Conservation (phyloP, 805 yeast species). For the Pichia nanzhaoensis region DNA sequence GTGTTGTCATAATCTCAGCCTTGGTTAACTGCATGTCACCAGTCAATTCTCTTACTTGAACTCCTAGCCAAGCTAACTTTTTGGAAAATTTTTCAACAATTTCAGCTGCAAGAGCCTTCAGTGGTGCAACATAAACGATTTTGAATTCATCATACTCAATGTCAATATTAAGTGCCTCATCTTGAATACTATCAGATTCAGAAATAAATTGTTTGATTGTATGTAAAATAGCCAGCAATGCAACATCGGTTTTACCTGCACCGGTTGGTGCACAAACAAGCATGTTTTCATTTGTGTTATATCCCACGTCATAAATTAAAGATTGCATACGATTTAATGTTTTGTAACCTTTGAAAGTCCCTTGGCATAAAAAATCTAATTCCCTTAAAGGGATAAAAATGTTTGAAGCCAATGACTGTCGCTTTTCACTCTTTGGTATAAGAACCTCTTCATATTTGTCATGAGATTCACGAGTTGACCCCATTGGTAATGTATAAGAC, state of each 20-base stretch:
- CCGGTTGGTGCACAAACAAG: constrained; percentile 96
- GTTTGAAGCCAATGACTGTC: constrained; percentile 35
- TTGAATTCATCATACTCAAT: constrained; percentile 82
- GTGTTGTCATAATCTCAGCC: constrained; percentile 74
- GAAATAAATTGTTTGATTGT: constrained; percentile 67
- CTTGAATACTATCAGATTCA: constrained; percentile 34
- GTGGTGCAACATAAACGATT: constrained; percentile 86
- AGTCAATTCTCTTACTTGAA: constrained; percentile 80
- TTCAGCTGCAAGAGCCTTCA: constrained; percentile 94
- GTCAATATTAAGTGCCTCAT: constrained; percentile 46
- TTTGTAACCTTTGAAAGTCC: constrained; percentile 75
- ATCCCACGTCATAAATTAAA: constrained; percentile 85
- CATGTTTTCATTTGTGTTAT: constrained; percentile 90
- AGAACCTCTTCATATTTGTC: constrained; percentile 64
- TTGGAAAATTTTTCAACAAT: constrained; percentile 83
- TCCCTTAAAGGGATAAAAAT: constrained; percentile 51
- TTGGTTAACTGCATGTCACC: constrained; percentile 93
- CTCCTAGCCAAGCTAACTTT: constrained; percentile 77
- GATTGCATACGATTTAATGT: constrained; percentile 85
- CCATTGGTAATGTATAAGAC: constrained; percentile 71
- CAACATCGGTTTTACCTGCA: constrained; percentile 96
- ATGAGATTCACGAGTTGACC: constrained; percentile 60
- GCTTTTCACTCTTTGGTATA: constrained; percentile 67
- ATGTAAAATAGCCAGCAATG: constrained; percentile 71
- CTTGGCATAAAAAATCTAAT: constrained; percentile 71